Evolutionary conservation across 1,284 basidiomycete genomes (phyloP).

Genomic region (Cutaneotrichosporon sp.): DNA sequence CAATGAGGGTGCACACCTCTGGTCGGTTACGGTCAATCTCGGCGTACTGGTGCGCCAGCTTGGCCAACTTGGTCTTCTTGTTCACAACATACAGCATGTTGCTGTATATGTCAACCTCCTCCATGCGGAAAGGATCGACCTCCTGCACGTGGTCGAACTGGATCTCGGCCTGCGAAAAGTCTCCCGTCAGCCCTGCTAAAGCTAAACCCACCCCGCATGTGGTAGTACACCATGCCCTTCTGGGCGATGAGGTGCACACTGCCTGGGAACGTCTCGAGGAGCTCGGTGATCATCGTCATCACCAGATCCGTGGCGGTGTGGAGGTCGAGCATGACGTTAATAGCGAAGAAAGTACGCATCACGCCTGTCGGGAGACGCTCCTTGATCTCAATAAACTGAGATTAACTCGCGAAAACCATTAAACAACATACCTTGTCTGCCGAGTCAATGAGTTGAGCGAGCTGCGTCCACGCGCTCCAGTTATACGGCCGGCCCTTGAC

Average conservation of each 20-base stretch:
- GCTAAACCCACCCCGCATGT: slow-evolving; percentile 72
- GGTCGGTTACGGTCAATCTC: slow-evolving; percentile 84
- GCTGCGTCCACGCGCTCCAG: slow-evolving; percentile 88
- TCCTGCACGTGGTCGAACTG: slow-evolving; percentile 79
- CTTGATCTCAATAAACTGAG: slow-evolving; percentile 51
- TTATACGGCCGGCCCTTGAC: slow-evolving; percentile 86
- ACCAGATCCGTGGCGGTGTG: slow-evolving; percentile 82
- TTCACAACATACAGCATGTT: slow-evolving; percentile 97
- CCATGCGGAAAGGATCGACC: slow-evolving; percentile 83
- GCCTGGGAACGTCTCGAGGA: slow-evolving; percentile 76
- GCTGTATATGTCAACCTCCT: slow-evolving; percentile 94
- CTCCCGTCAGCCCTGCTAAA: slow-evolving; percentile 54
- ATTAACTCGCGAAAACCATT: background rate
- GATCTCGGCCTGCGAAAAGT: slow-evolving; percentile 76
- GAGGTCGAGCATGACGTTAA: slow-evolving; percentile 85
- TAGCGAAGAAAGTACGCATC: slow-evolving; percentile 69
- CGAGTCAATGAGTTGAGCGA: slow-evolving; percentile 77
- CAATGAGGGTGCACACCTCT: slow-evolving; percentile 91
- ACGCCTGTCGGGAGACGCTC: slow-evolving; percentile 43
- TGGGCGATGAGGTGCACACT: slow-evolving; percentile 84
- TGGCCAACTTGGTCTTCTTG: slow-evolving; percentile 80
- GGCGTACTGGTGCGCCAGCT: slow-evolving; percentile 87
- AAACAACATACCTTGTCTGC: slow-evolving; percentile 72
- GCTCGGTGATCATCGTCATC: slow-evolving; percentile 67
- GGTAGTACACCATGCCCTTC: slow-evolving; percentile 81